Conservation (phyloP, 2,329 filamentous ascomycete species). For the Emydomyces testavorans region DNA sequence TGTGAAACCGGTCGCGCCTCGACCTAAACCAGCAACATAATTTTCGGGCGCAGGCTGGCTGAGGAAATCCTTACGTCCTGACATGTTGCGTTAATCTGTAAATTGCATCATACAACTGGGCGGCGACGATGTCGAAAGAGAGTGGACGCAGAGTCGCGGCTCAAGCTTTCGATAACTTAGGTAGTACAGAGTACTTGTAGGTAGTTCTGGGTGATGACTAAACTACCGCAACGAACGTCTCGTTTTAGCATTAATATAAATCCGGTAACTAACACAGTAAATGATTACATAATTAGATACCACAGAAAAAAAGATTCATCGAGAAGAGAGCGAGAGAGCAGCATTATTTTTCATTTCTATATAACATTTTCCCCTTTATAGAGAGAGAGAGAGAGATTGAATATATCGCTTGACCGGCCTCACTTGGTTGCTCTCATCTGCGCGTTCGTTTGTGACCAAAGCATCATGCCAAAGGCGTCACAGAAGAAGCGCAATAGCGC, state of each 20-base stretch:
- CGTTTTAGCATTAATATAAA: neutral
- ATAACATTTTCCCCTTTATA: too few species aligned
- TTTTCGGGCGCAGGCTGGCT: constrained; percentile 76
- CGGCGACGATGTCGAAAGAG: neutral
- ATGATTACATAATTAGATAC: too few species aligned
- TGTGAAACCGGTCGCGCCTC: constrained; percentile 95
- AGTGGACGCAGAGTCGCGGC: neutral
- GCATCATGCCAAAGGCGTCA: constrained; percentile 44
- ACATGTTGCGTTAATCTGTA: constrained; percentile 35
- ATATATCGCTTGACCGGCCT: neutral
- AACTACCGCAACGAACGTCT: neutral
- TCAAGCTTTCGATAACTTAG: neutral
- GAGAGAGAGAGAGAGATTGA: neutral
- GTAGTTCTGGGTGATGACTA: neutral
- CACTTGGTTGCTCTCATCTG: neutral
- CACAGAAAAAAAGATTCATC: too few species aligned
- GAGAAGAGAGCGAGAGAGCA: too few species aligned
- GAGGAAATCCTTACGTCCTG: constrained; percentile 69
- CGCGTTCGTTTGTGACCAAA: neutral
- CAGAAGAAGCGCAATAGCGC: constrained; percentile 44
- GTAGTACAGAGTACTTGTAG: neutral
- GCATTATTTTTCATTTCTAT: too few species aligned
- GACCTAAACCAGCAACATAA: constrained; percentile 90
- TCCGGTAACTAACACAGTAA: too few species aligned
- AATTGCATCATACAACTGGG: neutral